A percentile compares a stretch with the other conserved stretches of the same genome.
Evolutionary conservation across 192 early-diverging fungal species (phyloP).

Genomic region (Coemansia sp.): DNA sequence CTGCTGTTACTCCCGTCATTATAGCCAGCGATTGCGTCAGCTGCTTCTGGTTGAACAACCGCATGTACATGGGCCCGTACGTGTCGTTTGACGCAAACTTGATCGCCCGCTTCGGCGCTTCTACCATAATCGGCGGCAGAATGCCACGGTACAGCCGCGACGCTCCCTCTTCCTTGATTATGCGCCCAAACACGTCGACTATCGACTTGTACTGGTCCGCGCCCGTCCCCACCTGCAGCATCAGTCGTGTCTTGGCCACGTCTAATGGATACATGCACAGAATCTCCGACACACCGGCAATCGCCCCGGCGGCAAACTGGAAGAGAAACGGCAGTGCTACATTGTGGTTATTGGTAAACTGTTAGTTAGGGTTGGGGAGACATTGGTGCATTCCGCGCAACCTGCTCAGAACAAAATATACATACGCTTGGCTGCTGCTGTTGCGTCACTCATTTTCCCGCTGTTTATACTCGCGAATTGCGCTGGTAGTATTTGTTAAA

Average conservation of each 20-base stretch:
- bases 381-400: neutral
- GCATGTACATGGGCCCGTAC: slow-evolving; percentile 68
- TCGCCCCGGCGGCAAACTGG: slow-evolving; percentile 75
- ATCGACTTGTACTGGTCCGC: slow-evolving; percentile 63
- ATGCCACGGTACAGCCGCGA: slow-evolving; percentile 87
- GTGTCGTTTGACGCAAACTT: slow-evolving; percentile 96
- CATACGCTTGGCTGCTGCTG: neutral
- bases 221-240: slow-evolving; percentile 71
- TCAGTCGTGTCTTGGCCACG: slow-evolving; percentile 94
- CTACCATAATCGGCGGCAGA: slow-evolving; percentile 92
- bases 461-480: neutral
- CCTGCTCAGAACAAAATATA: neutral
- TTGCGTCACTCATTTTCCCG: slow-evolving; percentile 2
- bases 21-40: slow-evolving; percentile 76
- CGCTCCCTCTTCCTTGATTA: slow-evolving; percentile 69
- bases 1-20: slow-evolving; percentile 85
- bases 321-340: slow-evolving; percentile 75
- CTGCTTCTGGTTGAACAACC: slow-evolving; percentile 69
- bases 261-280: slow-evolving; percentile 93
- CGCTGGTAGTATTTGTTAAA: too few species aligned
- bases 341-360: neutral
- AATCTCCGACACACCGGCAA: slow-evolving; percentile 90
- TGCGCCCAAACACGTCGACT: slow-evolving; percentile 62
- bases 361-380: too few species aligned
- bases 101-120: slow-evolving; percentile 96